Percentiles rank a stretch among this genome's conserved stretches.
phyloP scores from a whole-genome alignment of 306 rosid species.

The Quercus gilva region DNA sequence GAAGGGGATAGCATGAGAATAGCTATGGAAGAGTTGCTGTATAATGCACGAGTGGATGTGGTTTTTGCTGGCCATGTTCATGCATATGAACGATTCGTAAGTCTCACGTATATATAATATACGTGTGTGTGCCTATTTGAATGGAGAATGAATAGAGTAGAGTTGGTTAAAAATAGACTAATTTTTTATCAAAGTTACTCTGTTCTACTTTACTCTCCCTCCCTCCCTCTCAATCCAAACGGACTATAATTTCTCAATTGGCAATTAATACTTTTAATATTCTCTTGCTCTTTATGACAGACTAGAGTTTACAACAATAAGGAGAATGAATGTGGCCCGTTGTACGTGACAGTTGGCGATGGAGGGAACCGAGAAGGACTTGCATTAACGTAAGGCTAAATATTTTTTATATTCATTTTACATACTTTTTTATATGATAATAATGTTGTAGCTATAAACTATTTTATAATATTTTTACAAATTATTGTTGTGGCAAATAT shows the following conservation, averaged over 20 bases:
- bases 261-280: neutral
- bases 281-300: constrained; percentile 22
- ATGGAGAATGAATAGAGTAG: fast-evolving
- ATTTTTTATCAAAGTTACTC: fast-evolving
- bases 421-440: no score
- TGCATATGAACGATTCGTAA: constrained; percentile 80
- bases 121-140: fast-evolving
- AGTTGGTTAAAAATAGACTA: fast-evolving
- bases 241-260: no score
- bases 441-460: fast-evolving
- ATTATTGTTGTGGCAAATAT: fast-evolving
- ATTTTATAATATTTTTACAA: no score
- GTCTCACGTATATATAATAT: neutral
- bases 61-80: constrained; percentile 81
- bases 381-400: constrained; percentile 47
- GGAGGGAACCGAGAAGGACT: constrained; percentile 84
- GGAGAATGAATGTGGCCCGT: constrained; percentile 61
- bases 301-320: constrained; percentile 53
- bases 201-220: fast-evolving
- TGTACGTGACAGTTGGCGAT: constrained; percentile 61
- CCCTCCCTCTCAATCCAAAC: fast-evolving
- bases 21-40: constrained; percentile 59
- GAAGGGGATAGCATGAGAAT: constrained; percentile 85
- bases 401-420: no score
- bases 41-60: constrained; percentile 51